Evolutionary conservation across 2,329 filamentous ascomycete species (phyloP).

Genomic region (Rhynchosporium agropyri): DNA sequence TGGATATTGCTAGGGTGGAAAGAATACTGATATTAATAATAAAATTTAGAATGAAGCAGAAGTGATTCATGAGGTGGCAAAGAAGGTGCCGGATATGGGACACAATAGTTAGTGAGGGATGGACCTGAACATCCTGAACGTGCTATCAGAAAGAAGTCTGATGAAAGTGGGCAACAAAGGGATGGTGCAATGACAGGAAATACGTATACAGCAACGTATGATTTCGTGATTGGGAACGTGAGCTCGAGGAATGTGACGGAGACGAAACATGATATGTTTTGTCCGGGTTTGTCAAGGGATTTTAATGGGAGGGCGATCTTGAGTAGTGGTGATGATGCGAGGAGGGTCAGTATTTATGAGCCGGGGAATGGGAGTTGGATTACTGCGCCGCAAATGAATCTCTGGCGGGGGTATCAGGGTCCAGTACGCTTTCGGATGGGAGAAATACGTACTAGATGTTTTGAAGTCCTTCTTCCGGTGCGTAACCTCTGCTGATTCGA

Average conservation of each 20-base stretch:
- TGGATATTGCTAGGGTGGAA: conserved; percentile 42
- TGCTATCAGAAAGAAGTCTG: no score
- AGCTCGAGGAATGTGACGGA: conserved; percentile 40
- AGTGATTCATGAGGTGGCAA: conserved; percentile 36
- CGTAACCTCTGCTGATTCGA: background rate
- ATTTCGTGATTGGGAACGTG: conserved; percentile 37
- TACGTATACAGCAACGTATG: conserved; percentile 41
- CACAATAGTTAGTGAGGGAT: conserved; percentile 39
- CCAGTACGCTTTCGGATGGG: conserved; percentile 54
- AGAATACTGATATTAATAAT: conserved; percentile 40
- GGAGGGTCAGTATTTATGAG: conserved; percentile 48
- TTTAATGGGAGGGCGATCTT: conserved; percentile 54
- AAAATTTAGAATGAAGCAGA: conserved; percentile 42
- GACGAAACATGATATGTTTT: conserved; percentile 59
- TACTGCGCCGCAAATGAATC: conserved; percentile 47
- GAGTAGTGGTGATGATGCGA: conserved; percentile 54
- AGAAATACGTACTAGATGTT: conserved; percentile 34
- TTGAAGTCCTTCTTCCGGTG: no score
- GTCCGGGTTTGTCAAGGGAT: conserved; percentile 56
- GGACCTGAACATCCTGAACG: conserved; percentile 40
- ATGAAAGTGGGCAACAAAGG: no score
- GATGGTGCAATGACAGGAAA: conserved; percentile 25
- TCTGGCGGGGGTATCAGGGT: conserved; percentile 56
- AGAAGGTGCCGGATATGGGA: conserved; percentile 39
- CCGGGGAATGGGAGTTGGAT: conserved; percentile 41